phyloP scores from a whole-genome alignment of 2,329 filamentous ascomycete genomes.

The Cladosporium oxysporum region DNA sequence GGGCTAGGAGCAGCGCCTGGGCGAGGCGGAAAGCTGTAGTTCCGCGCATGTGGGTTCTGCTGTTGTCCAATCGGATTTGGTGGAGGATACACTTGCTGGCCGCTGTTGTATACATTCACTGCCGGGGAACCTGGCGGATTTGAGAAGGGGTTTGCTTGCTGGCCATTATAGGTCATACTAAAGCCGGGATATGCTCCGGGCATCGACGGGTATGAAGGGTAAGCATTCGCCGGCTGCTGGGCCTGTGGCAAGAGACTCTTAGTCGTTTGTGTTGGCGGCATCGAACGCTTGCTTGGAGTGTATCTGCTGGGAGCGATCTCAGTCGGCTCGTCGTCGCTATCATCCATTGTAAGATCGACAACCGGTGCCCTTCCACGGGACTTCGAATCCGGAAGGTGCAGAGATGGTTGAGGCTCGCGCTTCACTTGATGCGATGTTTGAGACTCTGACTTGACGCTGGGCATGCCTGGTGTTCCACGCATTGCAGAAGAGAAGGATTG shows the following conservation, averaged over 20 bases:
- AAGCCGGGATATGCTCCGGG: constrained; percentile 28
- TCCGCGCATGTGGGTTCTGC: not conserved
- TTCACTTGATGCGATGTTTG: not conserved
- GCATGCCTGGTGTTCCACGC: not conserved
- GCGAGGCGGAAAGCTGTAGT: not conserved
- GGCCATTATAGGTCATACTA: constrained; percentile 2
- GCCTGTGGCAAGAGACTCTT: not conserved
- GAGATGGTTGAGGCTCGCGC: not conserved
- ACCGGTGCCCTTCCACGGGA: constrained; percentile 21
- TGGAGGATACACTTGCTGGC: not conserved
- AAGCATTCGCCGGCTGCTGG: not conserved
- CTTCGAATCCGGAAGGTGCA: not conserved
- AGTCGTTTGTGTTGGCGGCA: constrained; percentile 1
- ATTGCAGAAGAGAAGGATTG: not conserved
- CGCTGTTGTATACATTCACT: not conserved
- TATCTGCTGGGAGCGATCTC: constrained; percentile 31
- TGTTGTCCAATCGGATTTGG: not conserved
- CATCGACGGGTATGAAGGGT: constrained; percentile 24
- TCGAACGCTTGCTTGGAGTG: constrained; percentile 25
- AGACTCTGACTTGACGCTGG: constrained; percentile 1
- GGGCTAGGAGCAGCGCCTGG: not conserved
- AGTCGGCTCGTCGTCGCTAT: constrained; percentile 34
- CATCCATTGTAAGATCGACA: constrained; percentile 36
- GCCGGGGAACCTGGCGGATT: not conserved
- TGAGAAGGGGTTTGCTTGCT: not conserved